A percentile compares a stretch with the other conserved stretches of the same genome.
Evolutionary conservation across 2,329 filamentous ascomycete species (phyloP).

Genomic region (Nemania sp.): DNA sequence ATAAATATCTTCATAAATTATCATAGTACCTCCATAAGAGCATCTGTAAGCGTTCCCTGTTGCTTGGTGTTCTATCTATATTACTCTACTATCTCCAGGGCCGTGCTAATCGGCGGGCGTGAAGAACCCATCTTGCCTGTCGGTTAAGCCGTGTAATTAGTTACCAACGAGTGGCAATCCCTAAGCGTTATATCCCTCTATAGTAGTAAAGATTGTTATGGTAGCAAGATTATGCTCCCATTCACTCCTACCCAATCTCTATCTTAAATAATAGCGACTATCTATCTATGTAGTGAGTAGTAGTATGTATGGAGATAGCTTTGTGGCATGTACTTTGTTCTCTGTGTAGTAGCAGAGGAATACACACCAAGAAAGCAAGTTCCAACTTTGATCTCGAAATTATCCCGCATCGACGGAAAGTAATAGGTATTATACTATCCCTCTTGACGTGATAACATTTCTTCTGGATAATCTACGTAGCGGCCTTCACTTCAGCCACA

Average conservation of each 20-base stretch:
- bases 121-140: too few species aligned
- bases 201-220: too few species aligned
- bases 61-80: too few species aligned
- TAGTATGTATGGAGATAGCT: constrained; percentile 11
- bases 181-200: too few species aligned
- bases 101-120: too few species aligned
- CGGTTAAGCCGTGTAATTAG: too few species aligned
- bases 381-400: constrained; percentile 19
- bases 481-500: constrained; percentile 6
- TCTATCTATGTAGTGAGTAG: not conserved
- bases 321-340: not conserved
- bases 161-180: too few species aligned
- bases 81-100: too few species aligned
- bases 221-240: too few species aligned
- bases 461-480: not conserved
- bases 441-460: constrained; percentile 3
- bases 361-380: not conserved
- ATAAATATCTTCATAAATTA: too few species aligned
- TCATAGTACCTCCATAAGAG: too few species aligned
- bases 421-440: constrained; percentile 8
- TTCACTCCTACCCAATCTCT: not conserved
- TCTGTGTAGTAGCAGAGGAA: not conserved
- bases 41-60: too few species aligned
- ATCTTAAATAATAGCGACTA: not conserved
- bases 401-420: constrained; percentile 16